These are phyloP conservation scores for Mrakia frigida DNA, from an alignment of 768 basidiomycete genomes.

Conservation along the genomic window DNA sequence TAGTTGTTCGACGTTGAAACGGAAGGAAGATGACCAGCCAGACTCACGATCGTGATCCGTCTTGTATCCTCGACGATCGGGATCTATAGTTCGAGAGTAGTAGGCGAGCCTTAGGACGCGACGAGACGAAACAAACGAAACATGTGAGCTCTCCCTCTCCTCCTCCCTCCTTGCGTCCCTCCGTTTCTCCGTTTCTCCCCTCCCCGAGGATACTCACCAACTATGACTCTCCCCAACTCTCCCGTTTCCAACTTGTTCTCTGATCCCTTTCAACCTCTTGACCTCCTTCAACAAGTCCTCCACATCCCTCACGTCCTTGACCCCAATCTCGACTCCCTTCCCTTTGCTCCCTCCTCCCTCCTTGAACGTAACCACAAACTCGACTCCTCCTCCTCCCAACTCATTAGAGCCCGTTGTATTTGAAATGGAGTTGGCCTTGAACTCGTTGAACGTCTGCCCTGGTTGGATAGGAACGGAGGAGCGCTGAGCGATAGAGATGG, in stretches of 20 bases:
- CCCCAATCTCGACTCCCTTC: neutral
- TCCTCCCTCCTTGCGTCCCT: too few relatives aligned
- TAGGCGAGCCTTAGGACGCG: too few relatives aligned
- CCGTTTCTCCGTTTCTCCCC: neutral
- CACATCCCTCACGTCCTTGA: neutral
- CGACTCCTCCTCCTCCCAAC: neutral
- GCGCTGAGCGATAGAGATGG: neutral
- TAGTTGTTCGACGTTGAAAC: too few relatives aligned
- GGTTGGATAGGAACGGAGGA: neutral
- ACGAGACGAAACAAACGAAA: neutral
- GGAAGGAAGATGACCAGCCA: too few relatives aligned
- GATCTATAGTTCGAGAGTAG: neutral
- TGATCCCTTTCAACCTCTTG: conserved; percentile 2
- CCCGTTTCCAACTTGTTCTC: neutral
- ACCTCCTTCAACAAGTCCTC: conserved; percentile 17
- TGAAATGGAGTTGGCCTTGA: neutral
- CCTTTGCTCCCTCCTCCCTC: neutral
- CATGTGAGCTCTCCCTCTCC: neutral
- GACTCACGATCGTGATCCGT: too few relatives aligned
- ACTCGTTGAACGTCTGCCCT: too few relatives aligned
- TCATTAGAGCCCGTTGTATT: neutral
- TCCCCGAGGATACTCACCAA: neutral
- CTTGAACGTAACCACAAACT: neutral
- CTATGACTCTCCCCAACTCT: neutral
- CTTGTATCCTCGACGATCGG: neutral